A percentile compares a stretch with the other conserved stretches of the same genome.
Conservation (phyloP, 2,329 filamentous ascomycete species). For the Fonsecaea multimorphosa region DNA sequence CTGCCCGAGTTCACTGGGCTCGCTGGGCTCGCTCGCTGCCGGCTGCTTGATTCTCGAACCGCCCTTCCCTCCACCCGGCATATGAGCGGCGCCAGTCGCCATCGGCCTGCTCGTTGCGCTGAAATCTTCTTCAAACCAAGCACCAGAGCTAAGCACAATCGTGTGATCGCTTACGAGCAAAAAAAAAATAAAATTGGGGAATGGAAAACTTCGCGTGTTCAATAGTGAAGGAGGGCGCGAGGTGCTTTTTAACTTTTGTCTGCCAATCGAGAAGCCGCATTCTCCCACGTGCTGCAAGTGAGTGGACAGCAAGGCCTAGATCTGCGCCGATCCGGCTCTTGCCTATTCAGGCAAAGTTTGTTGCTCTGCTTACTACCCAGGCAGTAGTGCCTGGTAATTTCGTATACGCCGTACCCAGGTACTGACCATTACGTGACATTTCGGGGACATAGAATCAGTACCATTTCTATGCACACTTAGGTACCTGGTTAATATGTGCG, state of each 20-base stretch:
- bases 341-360: neutral
- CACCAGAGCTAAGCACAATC: neutral
- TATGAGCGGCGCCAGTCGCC: conserved; percentile 4
- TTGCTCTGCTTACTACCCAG: too few species aligned
- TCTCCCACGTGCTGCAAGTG: neutral
- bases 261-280: neutral
- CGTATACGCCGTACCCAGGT: neutral
- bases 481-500: too few species aligned
- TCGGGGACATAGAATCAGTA: neutral
- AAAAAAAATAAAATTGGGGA: neutral
- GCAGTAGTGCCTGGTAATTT: neutral
- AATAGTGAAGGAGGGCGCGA: neutral
- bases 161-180: conserved; percentile 4
- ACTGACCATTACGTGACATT: neutral
- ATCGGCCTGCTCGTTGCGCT: neutral
- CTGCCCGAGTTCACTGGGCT: neutral
- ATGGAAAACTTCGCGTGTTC: neutral
- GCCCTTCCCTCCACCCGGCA: neutral
- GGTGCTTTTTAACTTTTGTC: conserved; percentile 1
- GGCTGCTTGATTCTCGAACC: conserved; percentile 1
- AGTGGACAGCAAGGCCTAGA: neutral
- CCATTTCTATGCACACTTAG: too few species aligned
- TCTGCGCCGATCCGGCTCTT: neutral
- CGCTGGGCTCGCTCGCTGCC: neutral
- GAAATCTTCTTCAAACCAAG: conserved; percentile 6